Conservation (phyloP, 257 asterid genomes). For the Penstemon newberryi region DNA sequence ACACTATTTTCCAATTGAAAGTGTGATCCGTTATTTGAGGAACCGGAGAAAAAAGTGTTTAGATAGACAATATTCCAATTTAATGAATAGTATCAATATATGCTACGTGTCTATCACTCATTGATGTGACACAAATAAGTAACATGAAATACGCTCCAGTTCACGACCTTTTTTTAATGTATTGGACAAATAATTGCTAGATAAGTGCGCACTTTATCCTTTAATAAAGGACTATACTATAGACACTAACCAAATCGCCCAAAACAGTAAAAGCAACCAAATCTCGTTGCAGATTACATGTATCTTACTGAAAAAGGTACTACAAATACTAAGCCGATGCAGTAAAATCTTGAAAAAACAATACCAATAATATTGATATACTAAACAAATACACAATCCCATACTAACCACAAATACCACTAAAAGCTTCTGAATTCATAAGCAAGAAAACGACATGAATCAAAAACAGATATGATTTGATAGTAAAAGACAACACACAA, state of each 20-base stretch:
- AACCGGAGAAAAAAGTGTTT: too few species aligned
- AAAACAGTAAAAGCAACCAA: background rate
- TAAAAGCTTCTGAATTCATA: background rate
- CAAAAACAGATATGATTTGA: background rate
- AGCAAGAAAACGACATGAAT: background rate
- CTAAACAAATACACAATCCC: conserved; percentile 16
- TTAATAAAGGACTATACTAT: too few species aligned
- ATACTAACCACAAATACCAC: background rate
- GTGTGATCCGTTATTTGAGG: too few species aligned
- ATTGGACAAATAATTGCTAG: too few species aligned
- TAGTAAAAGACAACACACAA: conserved; percentile 1
- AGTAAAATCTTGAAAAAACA: background rate
- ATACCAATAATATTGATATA: conserved; percentile 3
- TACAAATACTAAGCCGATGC: background rate
- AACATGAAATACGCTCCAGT: too few species aligned
- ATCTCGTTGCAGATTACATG: background rate
- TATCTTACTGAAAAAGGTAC: background rate
- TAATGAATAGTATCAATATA: too few species aligned
- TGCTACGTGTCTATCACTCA: too few species aligned
- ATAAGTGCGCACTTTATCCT: too few species aligned
- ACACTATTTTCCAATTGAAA: too few species aligned
- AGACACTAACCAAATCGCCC: background rate
- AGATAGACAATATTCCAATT: too few species aligned
- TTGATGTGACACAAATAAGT: too few species aligned
- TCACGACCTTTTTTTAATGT: too few species aligned